These are phyloP conservation scores for Pseudopyricularia cyperi DNA, from an alignment of 2,329 filamentous ascomycete species.

Conservation along the genomic window DNA sequence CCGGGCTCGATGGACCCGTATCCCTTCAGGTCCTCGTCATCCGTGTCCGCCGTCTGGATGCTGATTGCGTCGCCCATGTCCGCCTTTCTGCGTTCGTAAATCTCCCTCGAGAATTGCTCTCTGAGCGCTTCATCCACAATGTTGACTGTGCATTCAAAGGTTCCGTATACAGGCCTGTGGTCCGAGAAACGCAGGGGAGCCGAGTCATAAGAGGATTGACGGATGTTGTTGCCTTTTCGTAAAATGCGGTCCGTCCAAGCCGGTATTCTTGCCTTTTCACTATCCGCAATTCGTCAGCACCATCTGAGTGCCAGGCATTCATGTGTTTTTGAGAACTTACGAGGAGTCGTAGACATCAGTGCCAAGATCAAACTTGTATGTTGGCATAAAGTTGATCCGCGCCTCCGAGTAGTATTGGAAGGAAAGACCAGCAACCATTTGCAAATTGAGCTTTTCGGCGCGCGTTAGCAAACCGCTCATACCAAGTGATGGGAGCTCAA, in stretches of 20 bases:
- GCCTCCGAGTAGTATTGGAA: constrained; percentile 91
- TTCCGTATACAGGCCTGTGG: constrained; percentile 87
- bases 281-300: constrained; percentile 31
- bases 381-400: constrained; percentile 76
- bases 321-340: constrained; percentile 31
- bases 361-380: constrained; percentile 90
- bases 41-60: constrained; percentile 41
- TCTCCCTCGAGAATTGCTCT: constrained; percentile 55
- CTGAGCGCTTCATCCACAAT: constrained; percentile 66
- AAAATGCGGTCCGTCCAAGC: constrained; percentile 95
- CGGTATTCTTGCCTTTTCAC: constrained; percentile 82
- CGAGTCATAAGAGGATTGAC: constrained; percentile 70
- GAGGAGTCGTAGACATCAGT: constrained; percentile 86
- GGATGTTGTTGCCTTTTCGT: constrained; percentile 70
- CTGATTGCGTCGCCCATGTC: constrained; percentile 53
- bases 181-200: constrained; percentile 84
- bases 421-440: constrained; percentile 85
- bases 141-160: constrained; percentile 72
- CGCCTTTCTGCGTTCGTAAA: constrained; percentile 58
- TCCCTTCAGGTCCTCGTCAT: constrained; percentile 70
- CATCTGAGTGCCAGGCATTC: neutral
- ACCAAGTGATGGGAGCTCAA: neutral
- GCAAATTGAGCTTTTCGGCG: constrained; percentile 59
- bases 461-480: neutral
- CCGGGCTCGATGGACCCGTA: constrained; percentile 77